Conservation (phyloP, 2,329 filamentous ascomycete species). For the Fusarium poae region DNA sequence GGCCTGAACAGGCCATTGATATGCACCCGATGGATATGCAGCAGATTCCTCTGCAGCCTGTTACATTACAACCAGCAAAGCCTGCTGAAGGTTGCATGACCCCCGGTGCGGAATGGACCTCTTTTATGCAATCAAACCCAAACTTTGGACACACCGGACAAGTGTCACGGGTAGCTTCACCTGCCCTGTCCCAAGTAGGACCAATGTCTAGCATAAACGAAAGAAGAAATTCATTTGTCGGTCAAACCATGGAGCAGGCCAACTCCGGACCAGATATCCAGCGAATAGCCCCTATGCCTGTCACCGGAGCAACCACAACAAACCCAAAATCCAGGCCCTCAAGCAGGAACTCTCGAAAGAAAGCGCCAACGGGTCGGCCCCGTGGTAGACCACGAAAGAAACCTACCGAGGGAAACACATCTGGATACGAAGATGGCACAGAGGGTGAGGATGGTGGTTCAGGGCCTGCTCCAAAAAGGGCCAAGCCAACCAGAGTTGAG, state of each 20-base stretch:
- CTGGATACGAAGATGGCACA: constrained; percentile 77
- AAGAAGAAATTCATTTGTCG: constrained; percentile 48
- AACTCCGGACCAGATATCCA: constrained; percentile 50
- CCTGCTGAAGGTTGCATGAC: constrained; percentile 56
- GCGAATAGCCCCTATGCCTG: constrained; percentile 54
- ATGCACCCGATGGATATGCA: constrained; percentile 33
- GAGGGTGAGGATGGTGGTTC: constrained; percentile 67
- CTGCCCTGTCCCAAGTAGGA: constrained; percentile 54
- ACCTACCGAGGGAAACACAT: constrained; percentile 74
- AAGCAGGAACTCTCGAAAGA: constrained; percentile 67
- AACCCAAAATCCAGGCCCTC: constrained; percentile 64
- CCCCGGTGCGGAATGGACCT: constrained; percentile 82
- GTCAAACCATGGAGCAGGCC: constrained; percentile 35
- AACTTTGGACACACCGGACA: constrained; percentile 58
- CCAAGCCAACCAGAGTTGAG: constrained; percentile 79
- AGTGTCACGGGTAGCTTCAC: constrained; percentile 54
- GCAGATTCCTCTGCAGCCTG: constrained; percentile 4
- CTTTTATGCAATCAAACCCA: constrained; percentile 80
- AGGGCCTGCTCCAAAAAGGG: constrained; percentile 72
- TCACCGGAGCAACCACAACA: constrained; percentile 45
- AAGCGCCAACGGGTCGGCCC: constrained; percentile 66
- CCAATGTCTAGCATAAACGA: constrained; percentile 35
- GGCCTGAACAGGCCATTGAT: constrained; percentile 47
- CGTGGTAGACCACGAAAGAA: constrained; percentile 69
- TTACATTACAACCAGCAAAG: constrained; percentile 22